phyloP scores from a whole-genome alignment of 2,329 filamentous ascomycete genomes.

The Camillea tinctor region DNA sequence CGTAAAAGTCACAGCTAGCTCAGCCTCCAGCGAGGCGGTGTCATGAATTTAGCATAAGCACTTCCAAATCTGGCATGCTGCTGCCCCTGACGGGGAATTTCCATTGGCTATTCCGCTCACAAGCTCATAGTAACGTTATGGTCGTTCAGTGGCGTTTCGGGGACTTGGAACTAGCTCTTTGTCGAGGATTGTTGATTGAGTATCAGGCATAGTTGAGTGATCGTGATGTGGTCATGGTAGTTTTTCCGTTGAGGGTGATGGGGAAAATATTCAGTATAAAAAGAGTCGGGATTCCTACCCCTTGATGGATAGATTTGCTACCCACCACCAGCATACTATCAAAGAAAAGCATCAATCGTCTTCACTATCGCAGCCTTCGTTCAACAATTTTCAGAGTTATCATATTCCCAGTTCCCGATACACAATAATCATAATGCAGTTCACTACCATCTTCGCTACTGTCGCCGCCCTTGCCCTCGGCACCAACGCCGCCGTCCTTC shows the following conservation, averaged over 20 bases:
- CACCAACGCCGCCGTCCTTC: constrained; percentile 19
- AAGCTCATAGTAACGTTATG: background rate
- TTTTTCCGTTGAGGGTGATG: background rate
- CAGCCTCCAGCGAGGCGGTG: background rate
- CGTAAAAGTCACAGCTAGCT: background rate
- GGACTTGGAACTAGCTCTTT: background rate
- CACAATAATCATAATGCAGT: constrained; percentile 26
- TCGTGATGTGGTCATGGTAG: background rate
- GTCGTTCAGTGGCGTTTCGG: background rate
- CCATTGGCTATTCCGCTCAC: background rate
- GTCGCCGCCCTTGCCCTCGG: constrained; percentile 20
- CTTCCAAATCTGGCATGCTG: background rate
- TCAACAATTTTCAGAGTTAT: background rate
- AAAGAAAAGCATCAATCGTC: background rate
- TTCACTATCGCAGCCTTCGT: background rate
- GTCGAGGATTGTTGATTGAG: background rate
- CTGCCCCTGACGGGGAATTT: background rate
- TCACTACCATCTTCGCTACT: constrained; percentile 24
- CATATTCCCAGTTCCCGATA: background rate
- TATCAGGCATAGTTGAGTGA: background rate
- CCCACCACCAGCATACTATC: background rate
- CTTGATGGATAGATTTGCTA: background rate
- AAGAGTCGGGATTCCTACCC: background rate
- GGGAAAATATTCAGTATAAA: background rate
- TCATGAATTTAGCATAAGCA: background rate